Base-by-base conservation (phyloP, 1,284 basidiomycete species). In the Ganoderma boninense region DNA sequence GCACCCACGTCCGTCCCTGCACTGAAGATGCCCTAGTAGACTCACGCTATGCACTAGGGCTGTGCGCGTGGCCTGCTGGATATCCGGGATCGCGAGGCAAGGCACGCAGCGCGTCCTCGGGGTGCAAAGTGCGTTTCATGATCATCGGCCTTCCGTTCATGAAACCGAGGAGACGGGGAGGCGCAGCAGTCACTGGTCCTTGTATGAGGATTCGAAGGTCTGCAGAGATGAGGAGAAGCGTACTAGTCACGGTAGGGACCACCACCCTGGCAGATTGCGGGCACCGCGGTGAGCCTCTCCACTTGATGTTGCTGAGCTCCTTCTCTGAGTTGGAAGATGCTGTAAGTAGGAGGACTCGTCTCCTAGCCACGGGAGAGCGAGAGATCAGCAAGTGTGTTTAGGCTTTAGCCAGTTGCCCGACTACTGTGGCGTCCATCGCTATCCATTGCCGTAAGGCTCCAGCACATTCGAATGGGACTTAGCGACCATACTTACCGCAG, bases 51-150 rank as follows among this genome's bases (percentile, higher is more conserved):
- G 38, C 38, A 38, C 38, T 38, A 38, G 38, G 38, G 38, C 46
- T 49, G n/a, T 49, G n/a, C 46, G n/a, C 46, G 10, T 49, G 46
- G 46, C 8, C 46, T n/a, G 26, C 23, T 52, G 11, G 49, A 52
- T 52, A 52, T 52, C 49, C 49, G 26, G 46, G 49, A 52, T 52
- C 10, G 13, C 23, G 49, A 52, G 26, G 23, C 23, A 52, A 14
- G 23, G 46, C n/a, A 23, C 49, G 11, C 26, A 52, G 23, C 23
- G 49, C 49, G 49, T 42, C 59, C 59, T 60, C 32, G 59, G 59
- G 59, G 20, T 60, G 40, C 57, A 23, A 11, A 60, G 20, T 42
- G 40, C 35, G 59, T 43, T 42, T 62, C 60, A 62, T 62, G 60
- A 62, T 62, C 60, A 43, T 62, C 60, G 40, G 40, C 40, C n/a